Conservation (phyloP, 805 yeast species). For the Ogataea parapolymorpha region DNA sequence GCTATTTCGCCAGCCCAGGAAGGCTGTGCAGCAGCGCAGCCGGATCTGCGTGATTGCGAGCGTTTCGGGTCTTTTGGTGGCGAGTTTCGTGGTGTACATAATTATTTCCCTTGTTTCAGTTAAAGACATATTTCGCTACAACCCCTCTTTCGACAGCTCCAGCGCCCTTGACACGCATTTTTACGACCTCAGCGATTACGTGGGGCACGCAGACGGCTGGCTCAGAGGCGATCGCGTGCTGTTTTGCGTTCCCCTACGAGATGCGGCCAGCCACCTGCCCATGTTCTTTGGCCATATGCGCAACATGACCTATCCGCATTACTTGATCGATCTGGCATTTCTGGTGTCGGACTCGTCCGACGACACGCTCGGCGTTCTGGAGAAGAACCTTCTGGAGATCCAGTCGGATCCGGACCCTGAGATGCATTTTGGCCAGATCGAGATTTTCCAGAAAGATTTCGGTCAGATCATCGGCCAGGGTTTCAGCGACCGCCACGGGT, state of each 20-base stretch:
- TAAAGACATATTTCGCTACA: constrained; percentile 10
- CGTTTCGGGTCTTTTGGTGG: constrained; percentile 1
- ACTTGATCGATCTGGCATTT: constrained; percentile 63
- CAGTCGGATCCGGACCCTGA: constrained; percentile 62
- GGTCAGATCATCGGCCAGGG: constrained; percentile 94
- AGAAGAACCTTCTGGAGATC: constrained; percentile 51
- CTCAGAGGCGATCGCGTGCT: constrained; percentile 48
- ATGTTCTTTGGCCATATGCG: constrained; percentile 58
- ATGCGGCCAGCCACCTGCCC: constrained; percentile 58
- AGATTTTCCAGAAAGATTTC: constrained; percentile 86
- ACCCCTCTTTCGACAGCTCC: constrained; percentile 15
- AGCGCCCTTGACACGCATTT: constrained; percentile 20
- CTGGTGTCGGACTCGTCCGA: constrained; percentile 89
- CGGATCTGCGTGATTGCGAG: not conserved
- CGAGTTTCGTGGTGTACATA: not conserved
- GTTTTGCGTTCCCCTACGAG: constrained; percentile 57
- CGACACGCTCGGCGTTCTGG: constrained; percentile 71
- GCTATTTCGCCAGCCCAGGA: constrained; percentile 5
- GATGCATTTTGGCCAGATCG: constrained; percentile 78
- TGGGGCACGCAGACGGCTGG: constrained; percentile 51
- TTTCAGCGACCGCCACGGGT: constrained; percentile 90
- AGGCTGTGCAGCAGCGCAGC: not conserved
- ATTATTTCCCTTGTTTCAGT: constrained; percentile 1
- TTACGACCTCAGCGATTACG: constrained; percentile 42
- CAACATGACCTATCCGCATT: constrained; percentile 57